Evolutionary conservation across 352 stramenopile genomes (phyloP).

Genomic region (Phytopythium helicoides): DNA sequence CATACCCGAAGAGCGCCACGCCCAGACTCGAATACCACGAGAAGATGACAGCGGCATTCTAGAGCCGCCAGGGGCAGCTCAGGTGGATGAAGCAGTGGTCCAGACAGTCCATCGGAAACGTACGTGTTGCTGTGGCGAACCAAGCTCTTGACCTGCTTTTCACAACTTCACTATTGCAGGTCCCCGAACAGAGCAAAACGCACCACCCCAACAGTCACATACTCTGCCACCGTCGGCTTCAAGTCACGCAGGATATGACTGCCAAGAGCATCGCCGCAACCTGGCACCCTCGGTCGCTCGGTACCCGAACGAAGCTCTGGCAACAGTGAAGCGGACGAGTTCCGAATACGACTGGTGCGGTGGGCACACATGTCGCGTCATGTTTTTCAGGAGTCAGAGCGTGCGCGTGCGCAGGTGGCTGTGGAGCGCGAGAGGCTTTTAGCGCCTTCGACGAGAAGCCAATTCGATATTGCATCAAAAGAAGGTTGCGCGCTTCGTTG

Average conservation of each 20-base stretch:
- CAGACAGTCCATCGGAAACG: slow-evolving; percentile 13
- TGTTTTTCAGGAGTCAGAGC: slow-evolving; percentile 34
- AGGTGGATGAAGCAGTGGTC: slow-evolving; percentile 1
- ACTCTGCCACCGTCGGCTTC: neutral
- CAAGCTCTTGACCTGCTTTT: neutral
- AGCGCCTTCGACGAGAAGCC: slow-evolving; percentile 26
- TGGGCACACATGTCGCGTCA: slow-evolving; percentile 41
- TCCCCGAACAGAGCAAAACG: neutral
- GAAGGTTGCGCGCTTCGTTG: slow-evolving; percentile 52
- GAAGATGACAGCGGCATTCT: slow-evolving; percentile 16
- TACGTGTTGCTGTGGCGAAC: slow-evolving; percentile 8
- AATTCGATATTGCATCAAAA: slow-evolving; percentile 57
- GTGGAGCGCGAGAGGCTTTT: slow-evolving; percentile 53
- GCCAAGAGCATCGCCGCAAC: slow-evolving; percentile 11
- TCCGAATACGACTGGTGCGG: slow-evolving; percentile 65
- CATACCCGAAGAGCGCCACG: slow-evolving; percentile 23
- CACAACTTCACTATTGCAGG: neutral
- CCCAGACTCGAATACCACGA: slow-evolving; percentile 39
- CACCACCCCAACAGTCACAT: neutral
- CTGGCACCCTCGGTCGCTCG: neutral
- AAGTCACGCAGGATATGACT: neutral
- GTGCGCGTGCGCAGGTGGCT: slow-evolving; percentile 26
- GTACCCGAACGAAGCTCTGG: too few relatives aligned
- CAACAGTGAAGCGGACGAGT: slow-evolving; percentile 17
- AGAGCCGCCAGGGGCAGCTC: slow-evolving; percentile 10